A percentile compares a stretch with the other conserved stretches of the same genome.
Conservation (phyloP, 352 stramenopile species). For the Phytophthora kernoviae region DNA sequence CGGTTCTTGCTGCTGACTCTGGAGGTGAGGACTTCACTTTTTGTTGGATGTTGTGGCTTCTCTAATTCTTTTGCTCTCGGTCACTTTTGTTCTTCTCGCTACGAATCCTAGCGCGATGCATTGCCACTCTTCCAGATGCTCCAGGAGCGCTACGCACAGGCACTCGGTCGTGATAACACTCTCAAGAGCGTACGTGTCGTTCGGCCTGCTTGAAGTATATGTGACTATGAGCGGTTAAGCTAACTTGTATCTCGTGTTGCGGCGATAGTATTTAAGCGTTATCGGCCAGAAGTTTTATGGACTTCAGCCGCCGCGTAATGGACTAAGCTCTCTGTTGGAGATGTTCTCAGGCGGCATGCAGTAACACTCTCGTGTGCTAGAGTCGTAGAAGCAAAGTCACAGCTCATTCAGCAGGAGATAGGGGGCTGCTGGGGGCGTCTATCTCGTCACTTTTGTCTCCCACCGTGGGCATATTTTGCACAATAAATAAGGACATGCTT, state of each 20-base stretch:
- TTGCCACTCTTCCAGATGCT: slow-evolving; percentile 88
- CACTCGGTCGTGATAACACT: slow-evolving; percentile 73
- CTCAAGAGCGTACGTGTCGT: slow-evolving; percentile 74
- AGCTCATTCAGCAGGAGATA: neutral
- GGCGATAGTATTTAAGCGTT: slow-evolving; percentile 74
- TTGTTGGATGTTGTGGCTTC: neutral
- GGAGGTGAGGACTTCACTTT: slow-evolving; percentile 48
- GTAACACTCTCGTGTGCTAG: slow-evolving; percentile 9
- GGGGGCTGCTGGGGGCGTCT: neutral
- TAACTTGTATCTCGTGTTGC: slow-evolving; percentile 16
- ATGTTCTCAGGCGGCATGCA: slow-evolving; percentile 88
- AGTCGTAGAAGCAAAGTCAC: slow-evolving; percentile 16
- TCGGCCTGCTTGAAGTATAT: neutral
- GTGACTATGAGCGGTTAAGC: neutral
- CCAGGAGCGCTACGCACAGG: slow-evolving; percentile 78
- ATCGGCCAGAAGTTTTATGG: slow-evolving; percentile 90
- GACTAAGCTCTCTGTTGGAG: slow-evolving; percentile 81
- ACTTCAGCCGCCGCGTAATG: slow-evolving; percentile 76
- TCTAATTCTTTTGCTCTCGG: neutral
- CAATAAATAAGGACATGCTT: slow-evolving; percentile 12
- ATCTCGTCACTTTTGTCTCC: too few species aligned
- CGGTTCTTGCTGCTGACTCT: slow-evolving; percentile 85
- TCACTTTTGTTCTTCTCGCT: slow-evolving; percentile 7
- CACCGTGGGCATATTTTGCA: neutral
- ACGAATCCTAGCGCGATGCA: slow-evolving; percentile 64